phyloP scores from a whole-genome alignment of 2,329 filamentous ascomycete genomes.

The Sporothrix brasiliensis region DNA sequence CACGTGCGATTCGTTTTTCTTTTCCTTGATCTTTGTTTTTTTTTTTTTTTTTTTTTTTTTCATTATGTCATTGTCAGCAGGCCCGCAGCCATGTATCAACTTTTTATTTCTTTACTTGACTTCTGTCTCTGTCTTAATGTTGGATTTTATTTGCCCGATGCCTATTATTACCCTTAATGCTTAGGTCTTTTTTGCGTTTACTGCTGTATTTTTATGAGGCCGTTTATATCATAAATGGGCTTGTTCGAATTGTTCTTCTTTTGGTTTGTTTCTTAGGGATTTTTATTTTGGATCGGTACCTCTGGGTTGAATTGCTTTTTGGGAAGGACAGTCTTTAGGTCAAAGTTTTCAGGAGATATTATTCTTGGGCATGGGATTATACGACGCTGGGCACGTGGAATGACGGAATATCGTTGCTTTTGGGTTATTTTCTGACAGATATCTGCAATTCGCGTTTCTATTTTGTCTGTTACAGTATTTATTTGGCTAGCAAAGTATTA shows the following conservation, averaged over 20 bases:
- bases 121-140: neutral
- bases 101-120: neutral
- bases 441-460: neutral
- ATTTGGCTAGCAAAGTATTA: neutral
- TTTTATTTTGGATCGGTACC: neutral
- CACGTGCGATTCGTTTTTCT: neutral
- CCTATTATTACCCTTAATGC: neutral
- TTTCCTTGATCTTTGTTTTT: neutral
- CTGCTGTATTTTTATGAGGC: slow-evolving; percentile 22
- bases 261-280: neutral
- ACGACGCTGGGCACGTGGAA: slow-evolving; percentile 21
- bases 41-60: neutral
- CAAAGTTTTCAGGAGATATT: neutral
- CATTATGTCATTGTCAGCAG: neutral
- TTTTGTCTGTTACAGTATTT: neutral
- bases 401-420: slow-evolving; percentile 25
- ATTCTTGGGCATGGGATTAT: slow-evolving; percentile 23
- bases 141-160: neutral
- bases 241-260: slow-evolving; percentile 3
- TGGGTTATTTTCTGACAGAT: slow-evolving; percentile 5
- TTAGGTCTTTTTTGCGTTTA: neutral
- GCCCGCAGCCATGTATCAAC: neutral
- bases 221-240: slow-evolving; percentile 24
- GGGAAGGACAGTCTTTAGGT: neutral
- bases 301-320: neutral